Base-by-base conservation (phyloP, 257 asterid genomes). In the Solanum piurae region DNA sequence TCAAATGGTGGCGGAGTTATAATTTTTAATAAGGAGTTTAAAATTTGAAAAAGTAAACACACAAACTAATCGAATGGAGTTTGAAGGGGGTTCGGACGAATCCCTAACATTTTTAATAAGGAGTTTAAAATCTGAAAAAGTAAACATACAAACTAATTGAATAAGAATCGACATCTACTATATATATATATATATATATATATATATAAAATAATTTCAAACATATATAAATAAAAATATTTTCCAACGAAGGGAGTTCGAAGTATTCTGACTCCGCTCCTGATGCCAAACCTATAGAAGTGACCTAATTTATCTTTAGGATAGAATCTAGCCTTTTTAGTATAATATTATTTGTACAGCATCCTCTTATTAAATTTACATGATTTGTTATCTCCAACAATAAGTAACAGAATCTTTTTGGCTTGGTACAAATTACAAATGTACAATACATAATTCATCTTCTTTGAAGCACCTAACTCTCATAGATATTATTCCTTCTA, bases 111-210 rank as follows among this genome's bases (percentile, higher is more conserved):
- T 49, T 13, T 49, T 49, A 49, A 49, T 49, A 14, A 49, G 2
- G 3, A 5, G 21, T 14, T 49, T 49, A 49, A 49, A 49, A 49
- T 49, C 0, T 14, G 0, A 49, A 49, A 49, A 14, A 16, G 1
- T 2, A 52, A 16, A 49, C 21, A 52, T 0, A 52, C 3, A 5
- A 16, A 49, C 0, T 52, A 52, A 52, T 52, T 6, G 0, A 49
- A 14, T 49, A 1, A 0, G 3, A 52, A 5, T 52, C 1, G 0
- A 16, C 0, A 16, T 52, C 0, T 52, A 52, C 3, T 52, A 52
- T 52, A 16, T 52, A 52, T 52, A 52, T 8, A n/a, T n/a, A n/a
- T n/a, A n/a, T n/a, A n/a, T 52, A 16, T 52, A 52, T 52, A 52
- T 52, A 52, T 8, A 52, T 6, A 52, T 5, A 52, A 44, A 1